Base-by-base conservation (phyloP, 2,329 filamentous ascomycete species). In the Diaporthe ilicicola region DNA sequence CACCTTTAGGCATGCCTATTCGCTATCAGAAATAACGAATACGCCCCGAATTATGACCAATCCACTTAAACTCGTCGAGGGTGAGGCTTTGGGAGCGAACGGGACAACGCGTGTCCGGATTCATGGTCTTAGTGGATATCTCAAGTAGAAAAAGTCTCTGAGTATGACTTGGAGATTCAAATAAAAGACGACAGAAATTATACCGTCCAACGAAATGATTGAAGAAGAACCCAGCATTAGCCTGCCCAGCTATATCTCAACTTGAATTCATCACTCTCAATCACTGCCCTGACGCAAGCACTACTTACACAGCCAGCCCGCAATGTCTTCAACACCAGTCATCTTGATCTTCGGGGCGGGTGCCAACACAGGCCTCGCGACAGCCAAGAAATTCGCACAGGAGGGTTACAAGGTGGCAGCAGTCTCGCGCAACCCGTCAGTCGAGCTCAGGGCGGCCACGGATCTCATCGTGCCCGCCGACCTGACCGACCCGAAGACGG, bases 311-410 rank as follows among this genome's bases (percentile, higher is more conserved):
- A 42, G 10, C 8, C 24, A 29, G 7, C 32, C 6, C 9, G 44
- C n/a, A 29, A 75, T 75, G 74, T 44, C 70, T 73, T 70, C 67
- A 66, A 74, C 44, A 34, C 76, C 75, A 53, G 73, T 78, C 29
- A 74, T 79, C 53, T 79, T 85, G 68, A 82, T 86, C 72, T 79
- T 85, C 53, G 84, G 84, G 44, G 78, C 82, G 10, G 84, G 84
- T 2, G 71, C 82, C 59, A 84, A 82, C 67, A 75, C 84, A 32
- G 84, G 83, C 13, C 73, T 77, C 3, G 69, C 76, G 24, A 79
- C 82, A 4, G 80, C 80, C n/a, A 73, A 76, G 17, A 76, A 78
- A 10, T 84, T 85, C 73, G 77, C 80, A 12, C 70, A 76, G 1
- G 80, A 82, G 56, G 83, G 84, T 68, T 85, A 85, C 77, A 80